Percentiles rank a stretch among this genome's conserved stretches.
phyloP scores from a whole-genome alignment of 2,329 filamentous ascomycete species.

The Fusarium algeriense region DNA sequence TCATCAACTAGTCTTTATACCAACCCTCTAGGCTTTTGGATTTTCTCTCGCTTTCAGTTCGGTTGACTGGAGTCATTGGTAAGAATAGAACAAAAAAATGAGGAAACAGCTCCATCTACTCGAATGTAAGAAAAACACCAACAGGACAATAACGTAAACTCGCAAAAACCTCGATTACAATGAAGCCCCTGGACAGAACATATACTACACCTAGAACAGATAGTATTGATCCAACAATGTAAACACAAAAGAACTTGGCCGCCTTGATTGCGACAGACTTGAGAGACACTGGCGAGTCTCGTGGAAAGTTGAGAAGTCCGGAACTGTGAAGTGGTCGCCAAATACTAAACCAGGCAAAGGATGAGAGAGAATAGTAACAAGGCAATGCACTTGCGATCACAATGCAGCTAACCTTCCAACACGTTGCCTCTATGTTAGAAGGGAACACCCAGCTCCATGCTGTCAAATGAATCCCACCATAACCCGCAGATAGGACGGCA shows the following conservation, averaged over 20 bases:
- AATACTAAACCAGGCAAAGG: background rate
- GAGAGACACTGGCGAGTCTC: background rate
- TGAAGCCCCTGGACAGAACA: background rate
- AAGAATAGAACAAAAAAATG: background rate
- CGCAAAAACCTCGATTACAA: background rate
- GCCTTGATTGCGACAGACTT: too few relatives aligned
- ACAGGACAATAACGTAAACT: background rate
- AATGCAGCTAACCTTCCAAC: background rate
- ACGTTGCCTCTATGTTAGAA: background rate
- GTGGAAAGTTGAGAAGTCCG: background rate
- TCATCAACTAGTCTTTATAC: too few relatives aligned
- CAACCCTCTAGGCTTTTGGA: too few relatives aligned
- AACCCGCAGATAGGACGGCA: rapidly evolving
- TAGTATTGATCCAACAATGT: background rate
- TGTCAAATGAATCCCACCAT: background rate
- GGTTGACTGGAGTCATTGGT: too few relatives aligned
- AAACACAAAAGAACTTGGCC: background rate
- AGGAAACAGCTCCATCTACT: background rate
- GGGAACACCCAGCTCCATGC: background rate
- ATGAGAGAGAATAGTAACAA: background rate
- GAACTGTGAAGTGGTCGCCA: background rate
- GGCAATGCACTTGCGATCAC: background rate
- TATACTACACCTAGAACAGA: background rate
- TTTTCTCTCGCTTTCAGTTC: too few relatives aligned
- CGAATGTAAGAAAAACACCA: background rate